phyloP scores from a whole-genome alignment of 2,329 filamentous ascomycete species.

The Calonectria montana region DNA sequence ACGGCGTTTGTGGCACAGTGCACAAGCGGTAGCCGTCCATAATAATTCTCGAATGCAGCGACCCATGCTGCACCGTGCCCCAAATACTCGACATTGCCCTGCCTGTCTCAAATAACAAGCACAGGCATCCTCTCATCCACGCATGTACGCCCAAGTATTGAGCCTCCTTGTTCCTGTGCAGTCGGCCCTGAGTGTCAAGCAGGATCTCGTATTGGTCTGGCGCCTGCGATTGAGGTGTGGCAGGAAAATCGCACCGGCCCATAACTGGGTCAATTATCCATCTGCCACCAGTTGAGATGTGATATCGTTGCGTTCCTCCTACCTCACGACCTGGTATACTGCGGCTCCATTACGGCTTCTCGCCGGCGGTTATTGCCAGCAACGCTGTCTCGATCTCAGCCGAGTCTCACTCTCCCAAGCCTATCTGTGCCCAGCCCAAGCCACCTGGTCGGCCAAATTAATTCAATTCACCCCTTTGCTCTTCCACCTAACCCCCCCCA shows the following conservation, averaged over 20 bases:
- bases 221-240: not conserved
- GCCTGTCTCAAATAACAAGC: slow-evolving; percentile 1
- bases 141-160: not conserved
- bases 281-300: not conserved
- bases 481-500: not conserved
- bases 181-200: not conserved
- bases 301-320: not conserved
- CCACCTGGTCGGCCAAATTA: slow-evolving; percentile 20
- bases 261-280: not conserved
- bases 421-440: slow-evolving; percentile 4
- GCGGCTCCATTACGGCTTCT: slow-evolving; percentile 31
- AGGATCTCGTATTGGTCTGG: not conserved
- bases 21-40: slow-evolving; percentile 11
- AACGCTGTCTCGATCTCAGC: slow-evolving; percentile 20
- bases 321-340: slow-evolving; percentile 2
- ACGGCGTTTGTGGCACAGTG: slow-evolving; percentile 19
- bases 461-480: not conserved
- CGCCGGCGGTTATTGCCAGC: slow-evolving; percentile 19
- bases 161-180: not conserved
- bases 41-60: not conserved
- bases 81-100: slow-evolving; percentile 5
- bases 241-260: not conserved
- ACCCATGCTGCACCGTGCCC: slow-evolving; percentile 1
- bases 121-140: not conserved
- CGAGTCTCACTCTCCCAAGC: slow-evolving; percentile 5